Base-by-base conservation (phyloP, 768 basidiomycete species). In the Hortiboletus flavorubellus region DNA sequence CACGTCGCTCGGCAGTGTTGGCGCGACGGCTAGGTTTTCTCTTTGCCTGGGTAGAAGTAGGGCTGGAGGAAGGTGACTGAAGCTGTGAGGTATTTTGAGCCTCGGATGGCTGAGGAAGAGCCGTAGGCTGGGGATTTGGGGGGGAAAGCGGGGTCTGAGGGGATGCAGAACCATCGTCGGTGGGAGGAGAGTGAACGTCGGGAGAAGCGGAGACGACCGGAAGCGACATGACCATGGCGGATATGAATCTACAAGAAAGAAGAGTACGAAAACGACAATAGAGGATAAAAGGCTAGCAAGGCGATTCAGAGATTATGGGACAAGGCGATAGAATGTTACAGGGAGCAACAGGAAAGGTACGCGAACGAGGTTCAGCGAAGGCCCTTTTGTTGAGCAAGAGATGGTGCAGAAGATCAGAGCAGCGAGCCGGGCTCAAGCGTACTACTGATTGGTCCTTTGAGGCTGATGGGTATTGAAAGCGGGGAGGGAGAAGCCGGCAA, bases 1-100 rank as follows among this genome's bases (percentile, higher is more conserved):
- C 93, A 35, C 96, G 79, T 72, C 95, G 91, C 71, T 98, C 96
- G 49, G 94, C 95, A 49, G 95, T 98, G 75, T 98, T 98, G 49
- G 93, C 94, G 33, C 94, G 84, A 59, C 93, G 81, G 65, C 82
- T 84, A 52, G 91, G 84, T 72, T 96, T 96, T 71, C 89, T 84
- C 69, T 89, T 91, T 55, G 75, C 67, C 57, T 81, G 80, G n/a
- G 73, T 59, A 50, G 59, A 34, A 23, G 65, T 55, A 15, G 66
- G 49, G 21, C 62, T 69, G 30, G 67, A 42, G 37, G 58, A 38
- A 35, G 64, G 58, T 34, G 71, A 68, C 26, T 64, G 64, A 29
- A 62, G 59, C 40, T 59, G 56, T 15, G 60, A 59, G 23, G 49
- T 39, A 26, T 65, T 61, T 61, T 60, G 56, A 29, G 58, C 30